Evolutionary conservation across 192 early-diverging fungal genomes (phyloP), one percentile per base, ranked within the genome.

Genomic region (Backusella westeae): DNA sequence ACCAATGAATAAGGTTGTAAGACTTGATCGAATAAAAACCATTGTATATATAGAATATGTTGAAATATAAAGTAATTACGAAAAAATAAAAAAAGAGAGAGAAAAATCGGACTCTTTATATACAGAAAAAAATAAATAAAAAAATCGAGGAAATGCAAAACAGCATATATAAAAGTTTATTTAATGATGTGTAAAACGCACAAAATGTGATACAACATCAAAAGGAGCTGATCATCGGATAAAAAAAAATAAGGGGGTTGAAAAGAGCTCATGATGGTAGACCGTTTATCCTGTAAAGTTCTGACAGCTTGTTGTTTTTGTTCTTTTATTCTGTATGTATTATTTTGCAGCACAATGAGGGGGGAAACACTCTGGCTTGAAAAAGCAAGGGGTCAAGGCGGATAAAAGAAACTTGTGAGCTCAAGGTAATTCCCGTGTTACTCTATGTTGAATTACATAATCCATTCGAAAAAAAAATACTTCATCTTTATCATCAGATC

Each of bases 151-250:
- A 49, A 49, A 49, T 49, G 46, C 46, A 49, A 49, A 49, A 6
- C 46, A 6, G 8, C 46, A 49, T 49, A 49, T 14, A 44, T 8
- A 63, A 63, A 63, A 63, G 23, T 29, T 63, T 63, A 63, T 63
- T 63, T 63, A 63, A 63, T 63, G 10, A 63, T 63, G 56, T 29
- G 15, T 63, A 29, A 26, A 59, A 23, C 23, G 23, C 26, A 59
- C 56, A 63, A 63, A 29, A 63, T 63, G 26, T 63, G 56, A 63
- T 63, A 63, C 56, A 63, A 63, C 56, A 63, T 63, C 26, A 26
- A 63, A 10, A 49, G 46, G 46, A 49, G 46, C 19, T 49, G 46
- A 49, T 49, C 46, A 49, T 49, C 46, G 46, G 46, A 49, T 49
- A 49, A 49, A 49, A n/a, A 49, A 29, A 12, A 63, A 14, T 17